Evolutionary conservation across 805 yeast genomes (phyloP), one percentile per base, ranked within the genome.

Genomic region (Suhomyces kilbournensis): DNA sequence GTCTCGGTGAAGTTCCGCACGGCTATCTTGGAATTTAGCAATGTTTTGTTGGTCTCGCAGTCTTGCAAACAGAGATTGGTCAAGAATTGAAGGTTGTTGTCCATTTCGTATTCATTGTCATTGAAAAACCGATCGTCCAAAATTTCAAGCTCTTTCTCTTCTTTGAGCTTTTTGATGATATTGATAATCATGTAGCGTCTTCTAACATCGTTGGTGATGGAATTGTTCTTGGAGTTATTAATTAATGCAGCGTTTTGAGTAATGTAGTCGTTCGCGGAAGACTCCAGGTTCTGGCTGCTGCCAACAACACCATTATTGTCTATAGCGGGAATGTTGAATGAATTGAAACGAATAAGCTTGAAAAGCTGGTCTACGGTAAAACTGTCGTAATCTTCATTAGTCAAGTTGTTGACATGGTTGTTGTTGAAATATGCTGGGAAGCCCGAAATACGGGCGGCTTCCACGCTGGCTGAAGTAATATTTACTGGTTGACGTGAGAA

Each of bases 1-100:
- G 86, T 70, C 22, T 72, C 76, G 14, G 78, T 73, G 55, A 75
- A 75, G 50, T 60, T 70, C 47, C 79, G 53, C 3, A 67, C 69
- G 1, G 77, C 71, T 34, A 65, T 60, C 55, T 71, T 64, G 2
- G 71, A 56, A 52, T 66, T 69, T 23, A 65, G 57, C 46, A 67
- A 54, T 40, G 57, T 58, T 14, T 64, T 59, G 49, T 65, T 63
- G 34, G 63, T 56, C 28, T 67, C 65, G 46, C 59, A 61, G 54
- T 75, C 77, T 56, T 71, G 75, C 42, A 74, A 56, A 53, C 69
- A 75, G 56, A 74, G 54, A 54, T 75, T 76, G 44, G 72, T 67
- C 49, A 75, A 64, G 53, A 75, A 75, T 53, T 71, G 75, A 30
- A 75, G 61, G 54, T 66, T 67, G 51, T 67, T 70, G 60, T 75